Evolutionary conservation across 306 rosid species (phyloP), one percentile per base, ranked within the genome.

Genomic region (Medicago truncatula): DNA sequence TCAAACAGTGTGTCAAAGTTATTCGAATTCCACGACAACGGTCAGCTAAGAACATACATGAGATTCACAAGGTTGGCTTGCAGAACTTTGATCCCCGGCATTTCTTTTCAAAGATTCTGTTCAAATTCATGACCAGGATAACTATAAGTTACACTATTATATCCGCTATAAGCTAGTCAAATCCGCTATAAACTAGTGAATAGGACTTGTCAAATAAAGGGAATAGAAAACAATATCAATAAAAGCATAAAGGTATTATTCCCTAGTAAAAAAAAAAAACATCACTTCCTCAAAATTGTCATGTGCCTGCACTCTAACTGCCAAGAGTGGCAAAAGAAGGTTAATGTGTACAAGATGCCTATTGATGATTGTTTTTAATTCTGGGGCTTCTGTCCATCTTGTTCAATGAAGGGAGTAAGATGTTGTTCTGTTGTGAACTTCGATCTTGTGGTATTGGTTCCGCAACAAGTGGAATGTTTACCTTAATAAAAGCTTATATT

Each of bases 31-130:
- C 67, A 34, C 11, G 46, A 50, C 31, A 62, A n/a, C 10, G 71
- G 46, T 67, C 75, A 79, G 20, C 72, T 58, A 49, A 73, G 83
- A 52, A 28, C 62, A 38, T 56, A 28, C 62, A 38, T 56, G 71
- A 78, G 83, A 46, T 78, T 87, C 71, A 2, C 64, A 44, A 18
- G 44, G 79, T 76, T 58, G 75, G 52, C 81, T 75, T 9, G 81
- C 9, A 34, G 87, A 75, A 25, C 58, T 74, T 74, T 76, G 86
- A 78, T 84, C 74, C 71, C 60, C 74, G 2, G 40, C 52, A 81
- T 80, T 75, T 77, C 89, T 80, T 65, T 49, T 89, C 78, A 91
- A 82, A 66, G 86, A 86, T 65, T 82, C 97, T 93, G 96, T 41
- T 65, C 63, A 86, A 80, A 65, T 81, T 66, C 64, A 81, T 21